Percentiles rank a stretch among this genome's conserved stretches.
These are phyloP conservation scores for Penicillium freii DNA, from an alignment of 2,329 filamentous ascomycete species.

Conservation along the genomic window DNA sequence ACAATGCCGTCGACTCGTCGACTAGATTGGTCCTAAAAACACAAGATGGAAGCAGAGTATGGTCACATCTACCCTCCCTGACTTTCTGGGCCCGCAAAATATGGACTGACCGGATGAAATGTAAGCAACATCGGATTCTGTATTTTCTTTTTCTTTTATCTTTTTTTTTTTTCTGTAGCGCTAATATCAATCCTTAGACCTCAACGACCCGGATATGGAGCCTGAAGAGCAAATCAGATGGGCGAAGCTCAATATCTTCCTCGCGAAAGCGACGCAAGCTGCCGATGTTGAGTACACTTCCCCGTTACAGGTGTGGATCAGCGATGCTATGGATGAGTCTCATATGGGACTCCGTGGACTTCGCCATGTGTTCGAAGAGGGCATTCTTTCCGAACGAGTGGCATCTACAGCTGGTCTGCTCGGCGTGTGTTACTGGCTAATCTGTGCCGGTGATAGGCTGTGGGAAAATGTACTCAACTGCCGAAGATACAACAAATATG, in stretches of 20 bases:
- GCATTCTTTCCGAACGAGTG: neutral
- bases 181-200: neutral
- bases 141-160: neutral
- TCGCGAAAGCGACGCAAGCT: slow-evolving; percentile 1
- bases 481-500: slow-evolving; percentile 4
- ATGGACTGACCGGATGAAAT: neutral
- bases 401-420: neutral
- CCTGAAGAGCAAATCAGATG: slow-evolving; percentile 2
- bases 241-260: slow-evolving; percentile 3
- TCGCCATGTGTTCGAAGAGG: slow-evolving; percentile 1
- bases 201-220: slow-evolving; percentile 1
- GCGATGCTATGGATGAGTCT: slow-evolving; percentile 3
- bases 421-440: slow-evolving; percentile 4
- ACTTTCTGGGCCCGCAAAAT: neutral
- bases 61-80: slow-evolving; percentile 5
- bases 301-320: neutral
- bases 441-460: slow-evolving; percentile 5
- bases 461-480: slow-evolving; percentile 6
- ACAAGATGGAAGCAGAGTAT: slow-evolving; percentile 5
- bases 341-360: slow-evolving; percentile 1
- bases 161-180: neutral
- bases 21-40: neutral
- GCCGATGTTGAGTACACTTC: slow-evolving; percentile 1
- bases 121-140: neutral
- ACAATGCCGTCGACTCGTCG: slow-evolving; percentile 5